Evolutionary conservation across 176 grass and related monocot species (phyloP), one percentile per base, ranked within the genome.

Genomic region (bread wheat (Triticum aestivum)): DNA sequence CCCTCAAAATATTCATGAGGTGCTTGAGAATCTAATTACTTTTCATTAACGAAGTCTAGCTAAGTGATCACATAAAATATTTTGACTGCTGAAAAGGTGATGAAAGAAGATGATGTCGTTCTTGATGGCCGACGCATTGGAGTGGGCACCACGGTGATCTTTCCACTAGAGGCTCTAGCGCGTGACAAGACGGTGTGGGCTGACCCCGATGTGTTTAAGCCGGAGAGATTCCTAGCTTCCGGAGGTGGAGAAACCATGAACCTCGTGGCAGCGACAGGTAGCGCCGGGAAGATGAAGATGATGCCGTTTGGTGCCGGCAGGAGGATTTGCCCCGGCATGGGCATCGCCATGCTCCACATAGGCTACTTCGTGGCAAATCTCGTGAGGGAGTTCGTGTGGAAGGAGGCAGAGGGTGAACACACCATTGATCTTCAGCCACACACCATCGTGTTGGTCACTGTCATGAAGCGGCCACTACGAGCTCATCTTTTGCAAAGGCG

Each of bases 211-310:
- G 89, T 84, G 83, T 95, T 95, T 56, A 37, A 59, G 9, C 90
- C 90, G 17, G 90, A 95, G 27, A 29, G 93, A 78, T 95, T 95
- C 83, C 1, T 92, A 27, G 83, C 82, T 14, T 87, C 73, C 5
- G 88, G 88, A 4, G 83, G 75, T 72, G 79, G 79, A 27, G 82
- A 45, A 11, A 56, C 37, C 10, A 18, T 84, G 37, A 63, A 65
- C 79, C 29, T 82, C 0, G 64, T 82, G 64, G 63, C 27, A 44
- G 79, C 79, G 6, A 32, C 66, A 1, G 80, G 80, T n/a, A 82
- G 65, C 27, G 71, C 83, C 2, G 41, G 83, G 1, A 70, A 76
- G 72, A 76, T 77, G 41, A 51, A 11, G 61, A 84, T 84, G 83
- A 84, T 84, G 72, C 83, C 83, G 39, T 84, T 84, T 9, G 83